Base-by-base conservation (phyloP, 306 rosid species). In the Gastrolobium villosum region DNA sequence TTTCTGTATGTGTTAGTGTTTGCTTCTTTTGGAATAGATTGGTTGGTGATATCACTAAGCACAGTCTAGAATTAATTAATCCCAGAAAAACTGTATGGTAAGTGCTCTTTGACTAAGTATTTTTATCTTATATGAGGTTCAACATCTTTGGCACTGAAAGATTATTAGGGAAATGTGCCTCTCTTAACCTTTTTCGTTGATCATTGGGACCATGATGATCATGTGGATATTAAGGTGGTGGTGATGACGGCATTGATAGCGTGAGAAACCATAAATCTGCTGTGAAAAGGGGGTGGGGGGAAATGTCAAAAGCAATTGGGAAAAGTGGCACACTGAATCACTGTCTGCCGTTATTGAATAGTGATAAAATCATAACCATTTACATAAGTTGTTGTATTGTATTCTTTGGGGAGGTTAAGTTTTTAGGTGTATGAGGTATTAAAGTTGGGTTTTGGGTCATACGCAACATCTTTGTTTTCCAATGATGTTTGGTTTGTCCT, bases 41-140 rank as follows among this genome's bases (percentile, higher is more conserved):
- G 79, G 87, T 67, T 80, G 81, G 64, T 30, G 67, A 66, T 62
- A 76, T 82, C 84, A 85, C 78, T 36, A 20, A 74, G 44, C 74
- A 74, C 40, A 26, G 48, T 69, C 65, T 64, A 28, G 50, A 69
- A 64, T 72, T 79, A 46, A 79, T 65, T 73, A 68, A 68, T 79
- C 32, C 69, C 15, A 41, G 48, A 65, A 61, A 34, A 65, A 50
- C 79, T 72, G 80, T 65, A 14, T 5, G 65, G 72, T 56, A 63
- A 84, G 89, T 87, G 91, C 86, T 80, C 57, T 82, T 85, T 77
- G 91, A 85, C 86, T 57, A 41, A 87, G 71, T 74, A 36, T 57
- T 53, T 67, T 86, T 62, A 77, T 66, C 71, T 76, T 61, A 40
- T 64, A 56, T 80, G 72, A 61, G 5, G 41, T 75, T 80, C 68